Percentiles rank a stretch among this genome's conserved stretches.
phyloP scores from a whole-genome alignment of 2,329 filamentous ascomycete species.

The Neocucurbitaria cava region DNA sequence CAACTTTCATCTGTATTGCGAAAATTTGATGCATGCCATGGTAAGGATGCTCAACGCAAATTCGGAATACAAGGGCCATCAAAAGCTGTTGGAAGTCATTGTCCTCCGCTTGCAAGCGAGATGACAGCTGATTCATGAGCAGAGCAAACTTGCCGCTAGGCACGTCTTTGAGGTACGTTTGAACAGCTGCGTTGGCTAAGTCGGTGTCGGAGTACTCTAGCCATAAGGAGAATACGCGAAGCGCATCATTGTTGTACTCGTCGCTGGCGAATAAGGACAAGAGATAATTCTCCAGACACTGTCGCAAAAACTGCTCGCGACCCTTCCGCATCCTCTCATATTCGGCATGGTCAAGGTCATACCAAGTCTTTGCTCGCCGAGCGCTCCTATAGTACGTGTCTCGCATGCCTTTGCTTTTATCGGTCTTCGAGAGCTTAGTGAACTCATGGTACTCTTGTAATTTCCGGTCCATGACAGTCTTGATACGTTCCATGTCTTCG shows the following conservation, averaged over 20 bases:
- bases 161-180: slow-evolving; percentile 72
- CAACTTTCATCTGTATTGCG: slow-evolving; percentile 60
- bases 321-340: slow-evolving; percentile 78
- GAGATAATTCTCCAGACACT: slow-evolving; percentile 93
- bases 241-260: slow-evolving; percentile 83
- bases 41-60: slow-evolving; percentile 92
- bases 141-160: slow-evolving; percentile 91
- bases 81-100: slow-evolving; percentile 79
- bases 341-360: slow-evolving; percentile 88
- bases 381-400: slow-evolving; percentile 63
- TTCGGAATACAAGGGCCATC: slow-evolving; percentile 75
- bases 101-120: slow-evolving; percentile 77
- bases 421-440: slow-evolving; percentile 62
- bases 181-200: slow-evolving; percentile 78
- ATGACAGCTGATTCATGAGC: slow-evolving; percentile 95
- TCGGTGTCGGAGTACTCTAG: slow-evolving; percentile 81
- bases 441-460: slow-evolving; percentile 79
- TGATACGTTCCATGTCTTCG: slow-evolving; percentile 82
- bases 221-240: slow-evolving; percentile 95
- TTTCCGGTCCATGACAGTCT: slow-evolving; percentile 80
- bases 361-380: slow-evolving; percentile 82
- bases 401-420: slow-evolving; percentile 56
- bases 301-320: slow-evolving; percentile 81
- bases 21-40: slow-evolving; percentile 98
- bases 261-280: slow-evolving; percentile 85